These are phyloP conservation scores for Globisporangium echinulatum DNA, from an alignment of 352 stramenopile species.

Conservation along the genomic window DNA sequence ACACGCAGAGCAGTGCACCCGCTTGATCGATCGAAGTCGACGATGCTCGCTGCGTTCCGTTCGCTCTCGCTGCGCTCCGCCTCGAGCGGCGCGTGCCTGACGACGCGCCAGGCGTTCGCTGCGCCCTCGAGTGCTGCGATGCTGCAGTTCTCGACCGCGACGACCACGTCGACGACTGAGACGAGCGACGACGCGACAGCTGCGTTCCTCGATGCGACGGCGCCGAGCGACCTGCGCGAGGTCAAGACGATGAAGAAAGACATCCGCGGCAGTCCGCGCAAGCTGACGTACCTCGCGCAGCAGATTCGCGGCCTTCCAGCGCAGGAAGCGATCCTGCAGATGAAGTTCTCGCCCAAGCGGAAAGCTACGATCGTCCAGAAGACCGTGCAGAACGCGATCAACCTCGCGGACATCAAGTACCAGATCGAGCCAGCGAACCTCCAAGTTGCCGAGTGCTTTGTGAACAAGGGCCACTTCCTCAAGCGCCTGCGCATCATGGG, in stretches of 20 bases:
- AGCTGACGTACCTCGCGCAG: slow-evolving; percentile 77
- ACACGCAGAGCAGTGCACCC: background rate
- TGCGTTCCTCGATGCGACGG: slow-evolving; percentile 58
- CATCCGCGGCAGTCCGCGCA: slow-evolving; percentile 75
- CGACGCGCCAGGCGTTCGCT: slow-evolving; percentile 5
- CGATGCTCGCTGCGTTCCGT: slow-evolving; percentile 56
- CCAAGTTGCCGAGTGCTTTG: slow-evolving; percentile 78
- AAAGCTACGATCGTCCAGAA: slow-evolving; percentile 79
- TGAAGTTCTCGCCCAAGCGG: slow-evolving; percentile 85
- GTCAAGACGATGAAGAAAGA: slow-evolving; percentile 82
- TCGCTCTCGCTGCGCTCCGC: slow-evolving; percentile 50
- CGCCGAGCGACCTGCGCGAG: slow-evolving; percentile 37
- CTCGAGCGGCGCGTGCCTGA: slow-evolving; percentile 17
- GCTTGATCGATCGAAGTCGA: slow-evolving; percentile 10
- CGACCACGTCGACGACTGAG: slow-evolving; percentile 15
- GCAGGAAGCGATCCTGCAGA: slow-evolving; percentile 75
- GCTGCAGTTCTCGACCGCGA: slow-evolving; percentile 32
- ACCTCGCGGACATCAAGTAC: slow-evolving; percentile 85
- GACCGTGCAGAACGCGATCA: slow-evolving; percentile 84
- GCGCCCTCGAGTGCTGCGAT: slow-evolving; percentile 10
- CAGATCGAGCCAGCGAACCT: slow-evolving; percentile 83
- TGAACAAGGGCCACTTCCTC: slow-evolving; percentile 80
- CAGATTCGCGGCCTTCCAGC: slow-evolving; percentile 73
- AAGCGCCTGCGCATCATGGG: slow-evolving; percentile 85
- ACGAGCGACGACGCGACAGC: slow-evolving; percentile 47